Evolutionary conservation across 2,329 filamentous ascomycete genomes (phyloP).

Genomic region (Fusarium torreyae): DNA sequence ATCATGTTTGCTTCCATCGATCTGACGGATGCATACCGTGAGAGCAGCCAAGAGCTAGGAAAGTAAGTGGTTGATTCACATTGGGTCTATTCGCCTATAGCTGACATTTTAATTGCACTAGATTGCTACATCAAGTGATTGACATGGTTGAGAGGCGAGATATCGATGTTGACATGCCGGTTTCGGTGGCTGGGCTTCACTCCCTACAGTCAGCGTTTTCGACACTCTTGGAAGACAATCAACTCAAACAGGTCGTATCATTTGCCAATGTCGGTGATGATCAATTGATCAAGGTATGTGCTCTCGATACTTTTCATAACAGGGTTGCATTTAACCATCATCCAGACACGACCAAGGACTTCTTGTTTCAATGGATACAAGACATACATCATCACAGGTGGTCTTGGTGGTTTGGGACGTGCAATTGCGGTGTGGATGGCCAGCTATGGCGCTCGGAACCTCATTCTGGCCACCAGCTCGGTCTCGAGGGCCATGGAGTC

Average conservation of each 20-base stretch:
- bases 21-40: slow-evolving; percentile 37
- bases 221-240: slow-evolving; percentile 8
- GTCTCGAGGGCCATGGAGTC: slow-evolving; percentile 34
- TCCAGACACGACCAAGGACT: slow-evolving; percentile 39
- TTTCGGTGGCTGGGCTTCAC: slow-evolving; percentile 26
- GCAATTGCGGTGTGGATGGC: slow-evolving; percentile 48
- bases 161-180: slow-evolving; percentile 13
- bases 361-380: slow-evolving; percentile 33
- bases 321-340: slow-evolving; percentile 5
- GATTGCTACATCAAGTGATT: slow-evolving; percentile 30
- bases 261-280: slow-evolving; percentile 3
- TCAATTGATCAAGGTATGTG: slow-evolving; percentile 36
- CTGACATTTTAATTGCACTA: slow-evolving; percentile 19
- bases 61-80: slow-evolving; percentile 18
- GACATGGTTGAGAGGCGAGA: slow-evolving; percentile 27
- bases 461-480: slow-evolving; percentile 44
- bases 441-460: slow-evolving; percentile 42
- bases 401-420: slow-evolving; percentile 44
- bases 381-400: slow-evolving; percentile 47
- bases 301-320: not conserved
- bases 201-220: slow-evolving; percentile 30
- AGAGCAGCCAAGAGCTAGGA: slow-evolving; percentile 37
- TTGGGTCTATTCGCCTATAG: not conserved
- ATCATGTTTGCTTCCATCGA: slow-evolving; percentile 46
- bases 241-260: slow-evolving; percentile 38